Evolutionary conservation across 345 rosid species (phyloP).

Genomic region (Sonneratia alba): DNA sequence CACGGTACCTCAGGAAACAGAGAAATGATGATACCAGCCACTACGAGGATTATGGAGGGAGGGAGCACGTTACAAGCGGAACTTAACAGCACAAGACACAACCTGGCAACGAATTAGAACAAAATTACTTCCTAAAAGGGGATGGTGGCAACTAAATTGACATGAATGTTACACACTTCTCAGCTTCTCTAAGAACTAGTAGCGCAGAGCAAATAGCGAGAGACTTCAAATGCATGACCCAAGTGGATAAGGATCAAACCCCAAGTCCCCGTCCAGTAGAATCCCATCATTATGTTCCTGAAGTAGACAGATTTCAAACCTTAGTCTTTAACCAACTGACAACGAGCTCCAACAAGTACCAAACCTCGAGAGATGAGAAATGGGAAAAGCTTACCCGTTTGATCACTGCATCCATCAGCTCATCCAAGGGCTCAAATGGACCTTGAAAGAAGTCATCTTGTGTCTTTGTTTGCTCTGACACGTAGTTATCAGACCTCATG

Average conservation of each 20-base stretch:
- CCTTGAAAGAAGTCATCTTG: constrained; percentile 35
- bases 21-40: background rate
- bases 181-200: background rate
- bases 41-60: background rate
- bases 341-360: background rate
- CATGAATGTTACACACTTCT: background rate
- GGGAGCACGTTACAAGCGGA: background rate
- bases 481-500: constrained; percentile 28
- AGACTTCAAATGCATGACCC: constrained; percentile 33
- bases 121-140: background rate
- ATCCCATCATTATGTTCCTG: constrained; percentile 40
- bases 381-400: constrained; percentile 40
- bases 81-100: background rate
- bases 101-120: background rate
- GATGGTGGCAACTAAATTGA: background rate
- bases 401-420: constrained; percentile 51
- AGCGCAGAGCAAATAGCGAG: background rate
- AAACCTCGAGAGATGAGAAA: background rate
- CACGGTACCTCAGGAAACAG: background rate
- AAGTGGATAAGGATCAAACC: constrained; percentile 38
- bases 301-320: constrained; percentile 10
- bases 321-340: background rate
- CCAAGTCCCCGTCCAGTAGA: constrained; percentile 46
- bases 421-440: constrained; percentile 52
- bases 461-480: constrained; percentile 37